These are phyloP conservation scores for Naganishia kalamii DNA, from an alignment of 768 basidiomycete species.

Conservation along the genomic window DNA sequence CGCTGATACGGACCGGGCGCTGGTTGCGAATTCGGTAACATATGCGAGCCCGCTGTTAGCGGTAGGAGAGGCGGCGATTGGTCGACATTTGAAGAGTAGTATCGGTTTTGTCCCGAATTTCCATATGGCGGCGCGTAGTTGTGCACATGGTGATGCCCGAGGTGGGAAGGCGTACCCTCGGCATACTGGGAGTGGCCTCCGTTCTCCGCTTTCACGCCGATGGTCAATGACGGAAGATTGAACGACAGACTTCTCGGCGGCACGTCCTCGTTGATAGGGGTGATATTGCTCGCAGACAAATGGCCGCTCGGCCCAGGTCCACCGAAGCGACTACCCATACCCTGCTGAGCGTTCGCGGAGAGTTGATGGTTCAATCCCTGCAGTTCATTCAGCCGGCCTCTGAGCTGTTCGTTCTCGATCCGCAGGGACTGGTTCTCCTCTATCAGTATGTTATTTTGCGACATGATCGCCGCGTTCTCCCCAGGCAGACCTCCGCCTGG, in stretches of 20 bases:
- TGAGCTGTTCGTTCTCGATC: slow-evolving; percentile 11
- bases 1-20: background rate
- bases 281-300: background rate
- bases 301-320: background rate
- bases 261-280: background rate
- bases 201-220: background rate
- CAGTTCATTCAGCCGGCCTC: background rate
- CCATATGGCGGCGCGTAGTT: background rate
- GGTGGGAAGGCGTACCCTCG: background rate
- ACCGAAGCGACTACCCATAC: background rate
- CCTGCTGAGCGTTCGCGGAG: background rate
- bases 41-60: background rate
- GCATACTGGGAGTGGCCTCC: background rate
- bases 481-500: background rate
- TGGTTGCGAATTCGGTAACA: background rate
- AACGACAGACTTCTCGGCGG: slow-evolving; percentile 1
- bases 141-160: background rate
- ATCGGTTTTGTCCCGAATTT: background rate
- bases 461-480: background rate
- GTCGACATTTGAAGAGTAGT: slow-evolving; percentile 1
- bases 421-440: slow-evolving; percentile 32
- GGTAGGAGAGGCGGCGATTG: slow-evolving; percentile 4
- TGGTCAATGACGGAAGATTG: slow-evolving; percentile 6
- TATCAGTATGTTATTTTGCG: slow-evolving; percentile 3
- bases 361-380: background rate